Percentiles rank a stretch among this genome's conserved stretches.
Conservation (phyloP, 2,329 filamentous ascomycete genomes). For the Paecilomyces fulvus region DNA sequence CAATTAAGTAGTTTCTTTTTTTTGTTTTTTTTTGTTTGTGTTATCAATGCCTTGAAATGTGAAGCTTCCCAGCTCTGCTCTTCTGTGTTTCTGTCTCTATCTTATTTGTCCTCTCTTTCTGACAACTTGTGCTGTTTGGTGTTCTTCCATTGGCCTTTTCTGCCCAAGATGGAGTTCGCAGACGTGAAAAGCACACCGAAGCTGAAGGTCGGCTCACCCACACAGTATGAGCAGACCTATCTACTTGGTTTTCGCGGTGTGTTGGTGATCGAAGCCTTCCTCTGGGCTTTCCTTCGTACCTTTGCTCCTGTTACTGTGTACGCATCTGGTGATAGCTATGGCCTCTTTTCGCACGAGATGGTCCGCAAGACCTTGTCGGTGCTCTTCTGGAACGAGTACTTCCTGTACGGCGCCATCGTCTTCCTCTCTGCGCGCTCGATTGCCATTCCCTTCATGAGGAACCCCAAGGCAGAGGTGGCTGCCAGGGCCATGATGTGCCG, state of each 20-base stretch:
- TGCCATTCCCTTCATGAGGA: conserved; percentile 34
- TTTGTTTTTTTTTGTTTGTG: not conserved
- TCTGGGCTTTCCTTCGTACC: conserved; percentile 38
- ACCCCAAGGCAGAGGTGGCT: conserved; percentile 24
- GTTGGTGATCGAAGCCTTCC: conserved; percentile 34
- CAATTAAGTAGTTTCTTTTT: not conserved
- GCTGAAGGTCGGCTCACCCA: not conserved
- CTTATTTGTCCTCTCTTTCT: not conserved
- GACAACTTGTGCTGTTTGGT: not conserved
- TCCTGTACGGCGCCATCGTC: conserved; percentile 40
- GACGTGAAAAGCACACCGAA: not conserved
- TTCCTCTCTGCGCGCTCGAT: conserved; percentile 38
- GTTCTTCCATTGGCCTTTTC: not conserved
- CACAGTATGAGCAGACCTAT: conserved; percentile 12
- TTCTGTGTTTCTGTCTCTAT: not conserved
- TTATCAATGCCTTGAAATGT: not conserved
- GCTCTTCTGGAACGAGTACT: conserved; percentile 38
- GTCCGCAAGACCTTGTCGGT: conserved; percentile 39
- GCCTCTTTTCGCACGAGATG: conserved; percentile 31
- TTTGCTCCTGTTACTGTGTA: conserved; percentile 38
- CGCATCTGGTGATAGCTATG: conserved; percentile 23
- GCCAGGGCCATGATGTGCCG: conserved; percentile 36
- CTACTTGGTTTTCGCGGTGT: conserved; percentile 37
- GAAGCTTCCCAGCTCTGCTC: not conserved
- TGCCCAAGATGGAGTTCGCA: not conserved